Conservation (phyloP, 2,329 filamentous ascomycete genomes). For the Elsinoe necatrix region DNA sequence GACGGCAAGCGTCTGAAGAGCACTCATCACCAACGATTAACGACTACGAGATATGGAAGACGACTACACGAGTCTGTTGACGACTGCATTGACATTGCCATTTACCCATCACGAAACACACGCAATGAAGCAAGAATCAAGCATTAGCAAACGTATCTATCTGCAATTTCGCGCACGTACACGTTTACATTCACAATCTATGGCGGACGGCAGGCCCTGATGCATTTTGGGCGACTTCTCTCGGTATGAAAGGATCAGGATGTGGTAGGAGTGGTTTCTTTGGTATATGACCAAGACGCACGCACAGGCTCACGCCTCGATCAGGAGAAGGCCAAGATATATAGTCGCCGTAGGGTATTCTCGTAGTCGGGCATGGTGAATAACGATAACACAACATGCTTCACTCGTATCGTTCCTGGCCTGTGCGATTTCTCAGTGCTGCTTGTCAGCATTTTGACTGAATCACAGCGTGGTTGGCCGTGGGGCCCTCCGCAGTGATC, state of each 20-base stretch:
- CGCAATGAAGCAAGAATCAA: slow-evolving; percentile 1
- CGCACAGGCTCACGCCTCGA: slow-evolving; percentile 11
- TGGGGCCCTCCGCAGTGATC: background rate
- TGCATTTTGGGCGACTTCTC: background rate
- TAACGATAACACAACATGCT: background rate
- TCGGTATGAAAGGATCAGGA: background rate
- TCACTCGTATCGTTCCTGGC: no score
- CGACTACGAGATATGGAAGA: background rate
- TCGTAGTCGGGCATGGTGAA: no score
- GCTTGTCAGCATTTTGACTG: background rate
- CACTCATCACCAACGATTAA: background rate
- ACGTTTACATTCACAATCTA: background rate
- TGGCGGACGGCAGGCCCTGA: slow-evolving; percentile 1
- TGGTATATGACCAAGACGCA: background rate
- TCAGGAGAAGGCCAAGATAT: background rate
- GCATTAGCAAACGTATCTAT: background rate
- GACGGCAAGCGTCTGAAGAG: slow-evolving; percentile 41
- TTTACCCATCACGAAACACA: background rate
- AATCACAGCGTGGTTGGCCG: background rate
- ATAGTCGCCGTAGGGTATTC: background rate
- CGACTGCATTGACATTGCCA: background rate
- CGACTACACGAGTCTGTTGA: slow-evolving; percentile 1
- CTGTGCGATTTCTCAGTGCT: background rate
- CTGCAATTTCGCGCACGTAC: background rate
- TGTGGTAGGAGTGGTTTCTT: background rate